Base-by-base conservation (phyloP, 306 rosid species). In the Medicago lupulina region DNA sequence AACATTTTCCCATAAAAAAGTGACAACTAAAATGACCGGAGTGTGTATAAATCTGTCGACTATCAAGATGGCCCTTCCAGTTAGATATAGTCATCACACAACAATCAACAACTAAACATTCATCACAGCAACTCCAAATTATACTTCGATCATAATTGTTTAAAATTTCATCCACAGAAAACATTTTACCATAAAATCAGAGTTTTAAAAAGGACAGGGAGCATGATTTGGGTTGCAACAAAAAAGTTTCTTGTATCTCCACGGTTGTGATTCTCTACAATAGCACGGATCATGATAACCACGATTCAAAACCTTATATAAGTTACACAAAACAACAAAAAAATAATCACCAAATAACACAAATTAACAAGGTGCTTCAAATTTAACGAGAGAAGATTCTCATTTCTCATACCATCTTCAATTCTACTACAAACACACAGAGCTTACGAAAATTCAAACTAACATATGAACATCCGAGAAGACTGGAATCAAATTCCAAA, bases 401-500 rank as follows among this genome's bases (percentile, higher is more conserved):
- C 1, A 31, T 18, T 50, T 17, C 53, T 2, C 15, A 28, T 4
- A 8, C 41, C 58, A 50, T n/a, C 17, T 70, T 69, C 50, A 8
- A 59, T 44, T 46, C 59, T 40, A 61, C 47, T 63, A 9, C 39
- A 17, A 31, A n/a, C 71, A 34, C n/a, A 44, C 9, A 31, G 7
- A 31, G 15, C 1, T 3, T 1, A 9, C 2, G 7, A 38, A 39
- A 67, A 68, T 47, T 47, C 5, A 76, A 54, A 54, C 0, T 2
- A 39, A 10, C 11, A 7, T 1, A 71, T 19, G 36, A 19, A 41
- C n/a, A 41, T 41, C 60, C 18, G 1, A 14, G 6, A 59, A 34
- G 43, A 67, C 16, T 59, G 72, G 72, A 67, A 64, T 49, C 28
- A 74, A 14, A 55, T 0, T 64, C 39, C 38, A 3, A 71, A 67